Evolutionary conservation across 192 early-diverging fungal genomes (phyloP), one percentile per base, ranked within the genome.

Genomic region (Podila epigama): DNA sequence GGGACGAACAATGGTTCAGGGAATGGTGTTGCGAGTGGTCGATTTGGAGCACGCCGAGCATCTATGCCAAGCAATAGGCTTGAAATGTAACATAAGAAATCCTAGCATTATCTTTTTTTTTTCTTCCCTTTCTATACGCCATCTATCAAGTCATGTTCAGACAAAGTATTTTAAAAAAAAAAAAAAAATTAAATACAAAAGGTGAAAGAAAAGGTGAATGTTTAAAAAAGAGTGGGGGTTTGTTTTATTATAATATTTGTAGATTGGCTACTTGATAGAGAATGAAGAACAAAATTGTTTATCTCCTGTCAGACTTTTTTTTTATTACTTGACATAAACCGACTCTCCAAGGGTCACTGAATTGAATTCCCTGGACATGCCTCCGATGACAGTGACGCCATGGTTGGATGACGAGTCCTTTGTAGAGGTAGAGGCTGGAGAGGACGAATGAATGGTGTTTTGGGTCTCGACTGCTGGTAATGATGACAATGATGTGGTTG

Each of bases 51-150:
- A 6, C 52, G 73, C 36, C 59, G 73, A 27, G 73, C 73, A 22
- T 77, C 73, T 1, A 64, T 68, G 65, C 71, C 71, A 6, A 67
- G 71, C 44, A 75, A 75, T 36, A 58, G 71, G 44, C 36, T 75
- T 39, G 71, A 75, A 36, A 75, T 75, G 71, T 75, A 67, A 41
- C n/a, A n/a, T n/a, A n/a, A n/a, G n/a, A n/a, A n/a, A n/a, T n/a
- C n/a, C n/a, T n/a, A n/a, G n/a, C n/a, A n/a, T n/a, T n/a, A n/a
- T n/a, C n/a, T n/a, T n/a, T n/a, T n/a, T n/a, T n/a, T n/a, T n/a
- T n/a, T n/a, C n/a, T n/a, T n/a, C n/a, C n/a, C n/a, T n/a, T n/a
- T n/a, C n/a, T n/a, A n/a, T n/a, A n/a, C n/a, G n/a, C n/a, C n/a
- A n/a, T n/a, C n/a, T n/a, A n/a, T n/a, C n/a, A n/a, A n/a, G n/a